phyloP scores from a whole-genome alignment of 257 asterid genomes.

The Penstemon eatonii region DNA sequence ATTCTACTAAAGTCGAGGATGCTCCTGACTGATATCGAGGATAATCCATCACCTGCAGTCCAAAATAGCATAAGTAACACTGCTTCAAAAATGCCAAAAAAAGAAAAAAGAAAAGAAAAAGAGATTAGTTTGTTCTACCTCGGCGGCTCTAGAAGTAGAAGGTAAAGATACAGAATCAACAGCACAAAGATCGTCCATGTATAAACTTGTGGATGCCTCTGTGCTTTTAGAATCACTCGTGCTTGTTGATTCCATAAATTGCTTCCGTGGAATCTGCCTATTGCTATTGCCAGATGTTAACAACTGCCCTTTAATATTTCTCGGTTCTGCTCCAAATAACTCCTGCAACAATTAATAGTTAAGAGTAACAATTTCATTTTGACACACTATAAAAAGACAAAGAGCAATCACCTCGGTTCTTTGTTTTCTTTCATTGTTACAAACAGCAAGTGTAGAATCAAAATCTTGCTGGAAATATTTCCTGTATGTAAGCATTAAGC shows the following conservation, averaged over 20 bases:
- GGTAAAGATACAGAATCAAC: slow-evolving; percentile 63
- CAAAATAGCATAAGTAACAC: no score
- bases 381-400: no score
- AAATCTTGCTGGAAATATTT: slow-evolving; percentile 84
- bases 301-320: slow-evolving; percentile 60
- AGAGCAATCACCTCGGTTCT: slow-evolving; percentile 63
- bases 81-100: no score
- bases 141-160: slow-evolving; percentile 69
- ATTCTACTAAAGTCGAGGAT: slow-evolving; percentile 77
- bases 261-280: slow-evolving; percentile 69
- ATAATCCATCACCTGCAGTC: slow-evolving; percentile 53
- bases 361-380: background rate
- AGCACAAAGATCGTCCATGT: slow-evolving; percentile 52
- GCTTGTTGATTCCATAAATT: slow-evolving; percentile 60
- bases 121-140: slow-evolving; percentile 42
- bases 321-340: slow-evolving; percentile 52
- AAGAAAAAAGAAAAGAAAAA: no score
- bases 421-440: slow-evolving; percentile 85
- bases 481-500: slow-evolving; percentile 41
- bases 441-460: slow-evolving; percentile 82
- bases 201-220: slow-evolving; percentile 61
- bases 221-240: slow-evolving; percentile 64
- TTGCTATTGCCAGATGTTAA: slow-evolving; percentile 50
- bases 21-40: slow-evolving; percentile 59
- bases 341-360: slow-evolving; percentile 48